Evolutionary conservation across 2,329 filamentous ascomycete species (phyloP), one percentile per base, ranked within the genome.

Genomic region (Monosporascus sp.): DNA sequence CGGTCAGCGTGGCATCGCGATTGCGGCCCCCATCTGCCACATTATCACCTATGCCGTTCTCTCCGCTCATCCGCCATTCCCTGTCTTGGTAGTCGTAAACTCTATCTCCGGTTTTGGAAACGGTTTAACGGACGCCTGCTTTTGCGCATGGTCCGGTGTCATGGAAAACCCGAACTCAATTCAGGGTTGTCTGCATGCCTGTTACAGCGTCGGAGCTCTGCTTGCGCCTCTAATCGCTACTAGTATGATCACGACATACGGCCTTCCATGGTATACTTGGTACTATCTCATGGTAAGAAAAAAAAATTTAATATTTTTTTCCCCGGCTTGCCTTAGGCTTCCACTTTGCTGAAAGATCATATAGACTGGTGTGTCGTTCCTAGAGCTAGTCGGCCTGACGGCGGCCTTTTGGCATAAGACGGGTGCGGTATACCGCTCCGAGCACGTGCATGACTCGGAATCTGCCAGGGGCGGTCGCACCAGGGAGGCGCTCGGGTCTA

Each of bases 1-100:
- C 48, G 89, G 89, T 37, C 88, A 89, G 63, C 79, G 86, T 17
- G 89, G 89, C 9, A 79, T 91, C 9, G 86, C 88, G 11, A 63
- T 89, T 49, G 66, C 90, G 5, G 84, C 78, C 0, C 84, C 88
- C 0, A 54, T 76, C 11, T 82, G 78, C 57, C 86, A 89, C 60
- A 63, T 90, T 8, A 59, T 84, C 24, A 80, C 85, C 18, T 90
- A 89, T 62, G 68, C 86, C 24, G 73, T 86, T 27, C 77, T 88
- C 52, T 77, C 80, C 5, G 69, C 85, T 4, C 88, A 90, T 65
- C 88, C 87, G 1, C 85, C 85, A 0, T 90, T 84, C 61, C 81
- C 85, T 0, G 82, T 83, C 0, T 70, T 91, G 83, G 39, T 42
- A 18, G 8, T 24, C 17, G 39, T 14, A 9, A 42, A 86, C 62